These are phyloP conservation scores for Erucastrum elatum DNA, from an alignment of 345 rosid species.

Conservation along the genomic window DNA sequence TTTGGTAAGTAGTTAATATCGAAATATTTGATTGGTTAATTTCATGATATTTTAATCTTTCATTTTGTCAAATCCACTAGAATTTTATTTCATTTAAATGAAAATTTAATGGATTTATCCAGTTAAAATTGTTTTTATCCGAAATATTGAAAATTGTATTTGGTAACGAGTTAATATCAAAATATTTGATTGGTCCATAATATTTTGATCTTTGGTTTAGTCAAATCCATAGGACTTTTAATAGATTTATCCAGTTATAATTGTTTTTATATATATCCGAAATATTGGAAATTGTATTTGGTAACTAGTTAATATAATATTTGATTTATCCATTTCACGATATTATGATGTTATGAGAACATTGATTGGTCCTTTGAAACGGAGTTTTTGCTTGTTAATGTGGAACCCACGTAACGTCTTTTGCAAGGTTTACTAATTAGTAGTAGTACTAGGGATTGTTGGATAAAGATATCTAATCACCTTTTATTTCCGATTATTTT, in stretches of 20 bases:
- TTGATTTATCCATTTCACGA: too few species aligned
- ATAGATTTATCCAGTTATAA: constrained; percentile 2
- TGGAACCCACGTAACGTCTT: too few species aligned
- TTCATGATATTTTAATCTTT: neutral
- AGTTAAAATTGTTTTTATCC: neutral
- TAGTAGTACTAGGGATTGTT: neutral
- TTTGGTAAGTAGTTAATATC: constrained; percentile 4
- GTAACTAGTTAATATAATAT: neutral
- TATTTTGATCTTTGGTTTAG: neutral
- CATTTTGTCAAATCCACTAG: neutral
- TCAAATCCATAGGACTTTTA: neutral
- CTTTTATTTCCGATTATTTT: too few species aligned
- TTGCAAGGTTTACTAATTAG: neutral
- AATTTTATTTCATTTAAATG: neutral
- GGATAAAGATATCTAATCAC: neutral
- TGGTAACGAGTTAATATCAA: neutral
- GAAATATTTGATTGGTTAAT: constrained; percentile 14
- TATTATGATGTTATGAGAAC: neutral
- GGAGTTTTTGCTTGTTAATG: too few species aligned
- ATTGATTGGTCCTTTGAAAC: too few species aligned
- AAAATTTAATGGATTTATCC: neutral
- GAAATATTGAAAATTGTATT: constrained; percentile 4
- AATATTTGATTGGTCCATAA: neutral
- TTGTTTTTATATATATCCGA: neutral
- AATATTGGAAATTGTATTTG: constrained; percentile 8